These are phyloP conservation scores for Pseudevernia furfuracea DNA, from an alignment of 495 filamentous ascomycete species.

Conservation along the genomic window DNA sequence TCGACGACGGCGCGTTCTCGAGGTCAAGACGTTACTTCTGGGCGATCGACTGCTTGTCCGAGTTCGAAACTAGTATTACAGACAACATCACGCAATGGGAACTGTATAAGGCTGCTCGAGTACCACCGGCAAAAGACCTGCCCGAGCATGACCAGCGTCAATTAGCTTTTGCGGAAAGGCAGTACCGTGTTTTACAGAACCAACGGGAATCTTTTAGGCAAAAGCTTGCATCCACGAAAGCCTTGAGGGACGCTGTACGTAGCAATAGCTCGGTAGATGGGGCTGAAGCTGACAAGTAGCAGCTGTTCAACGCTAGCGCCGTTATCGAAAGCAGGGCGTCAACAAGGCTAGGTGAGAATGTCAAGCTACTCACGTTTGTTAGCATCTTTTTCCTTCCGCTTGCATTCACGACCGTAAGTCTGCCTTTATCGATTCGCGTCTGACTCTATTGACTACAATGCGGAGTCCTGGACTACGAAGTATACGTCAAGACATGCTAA, in stretches of 20 bases:
- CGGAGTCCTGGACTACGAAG: not conserved
- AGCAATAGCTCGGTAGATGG: not conserved
- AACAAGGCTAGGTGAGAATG: conserved; percentile 36
- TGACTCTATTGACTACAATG: not conserved
- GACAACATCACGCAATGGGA: conserved; percentile 31
- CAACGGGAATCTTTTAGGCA: conserved; percentile 28
- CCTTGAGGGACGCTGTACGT: conserved; percentile 27
- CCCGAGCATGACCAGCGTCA: conserved; percentile 20
- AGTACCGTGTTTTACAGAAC: conserved; percentile 24
- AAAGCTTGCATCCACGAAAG: conserved; percentile 27
- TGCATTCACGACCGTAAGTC: conserved; percentile 36
- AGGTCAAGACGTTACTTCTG: conserved; percentile 32
- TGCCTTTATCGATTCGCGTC: not conserved
- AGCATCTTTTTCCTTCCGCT: conserved; percentile 43
- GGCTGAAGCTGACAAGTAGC: conserved; percentile 5
- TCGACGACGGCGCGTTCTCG: conserved; percentile 29
- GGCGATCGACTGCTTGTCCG: conserved; percentile 29
- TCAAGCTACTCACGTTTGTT: conserved; percentile 43
- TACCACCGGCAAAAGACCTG: conserved; percentile 6
- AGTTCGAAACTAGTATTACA: conserved; percentile 26
- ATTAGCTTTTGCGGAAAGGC: conserved; percentile 21
- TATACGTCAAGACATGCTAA: not conserved
- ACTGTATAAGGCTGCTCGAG: conserved; percentile 22
- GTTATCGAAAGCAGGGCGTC: conserved; percentile 31
- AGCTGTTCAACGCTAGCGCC: conserved; percentile 31